phyloP scores from a whole-genome alignment of 352 stramenopile species.

The Plasmopara viticola region DNA sequence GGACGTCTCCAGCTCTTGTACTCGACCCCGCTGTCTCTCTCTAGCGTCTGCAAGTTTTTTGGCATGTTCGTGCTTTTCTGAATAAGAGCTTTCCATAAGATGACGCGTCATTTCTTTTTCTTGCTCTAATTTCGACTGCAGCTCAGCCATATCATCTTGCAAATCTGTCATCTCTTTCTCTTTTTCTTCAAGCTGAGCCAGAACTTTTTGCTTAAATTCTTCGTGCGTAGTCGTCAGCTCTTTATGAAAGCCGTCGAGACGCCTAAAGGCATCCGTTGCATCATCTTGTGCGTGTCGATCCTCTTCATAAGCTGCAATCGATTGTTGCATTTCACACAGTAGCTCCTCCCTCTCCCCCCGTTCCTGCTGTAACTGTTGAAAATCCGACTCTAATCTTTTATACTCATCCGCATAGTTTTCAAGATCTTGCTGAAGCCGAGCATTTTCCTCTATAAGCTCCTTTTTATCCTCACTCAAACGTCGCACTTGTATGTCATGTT shows the following conservation, averaged over 20 bases:
- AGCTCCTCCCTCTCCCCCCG: conserved; percentile 40
- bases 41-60: conserved; percentile 13
- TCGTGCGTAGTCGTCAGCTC: conserved; percentile 33
- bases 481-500: conserved; percentile 19
- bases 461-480: conserved; percentile 13
- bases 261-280: conserved; percentile 12
- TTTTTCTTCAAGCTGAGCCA: conserved; percentile 27
- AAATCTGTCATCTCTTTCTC: conserved; percentile 27
- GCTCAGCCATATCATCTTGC: conserved; percentile 45
- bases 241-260: conserved; percentile 20
- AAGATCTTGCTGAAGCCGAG: conserved; percentile 22
- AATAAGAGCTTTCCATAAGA: conserved; percentile 33
- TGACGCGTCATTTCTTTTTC: conserved; percentile 43
- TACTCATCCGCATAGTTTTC: conserved; percentile 17
- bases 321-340: conserved; percentile 34
- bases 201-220: conserved; percentile 31
- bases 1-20: conserved; percentile 24
- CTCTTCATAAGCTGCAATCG: conserved; percentile 27
- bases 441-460: conserved; percentile 26
- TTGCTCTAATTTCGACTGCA: conserved; percentile 57
- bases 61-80: conserved; percentile 22
- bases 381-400: conserved; percentile 26
- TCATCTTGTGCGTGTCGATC: conserved; percentile 17
- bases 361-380: conserved; percentile 37
- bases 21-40: conserved; percentile 14